Evolutionary conservation across 768 basidiomycete species (phyloP).

Genomic region (Suillus luteus): DNA sequence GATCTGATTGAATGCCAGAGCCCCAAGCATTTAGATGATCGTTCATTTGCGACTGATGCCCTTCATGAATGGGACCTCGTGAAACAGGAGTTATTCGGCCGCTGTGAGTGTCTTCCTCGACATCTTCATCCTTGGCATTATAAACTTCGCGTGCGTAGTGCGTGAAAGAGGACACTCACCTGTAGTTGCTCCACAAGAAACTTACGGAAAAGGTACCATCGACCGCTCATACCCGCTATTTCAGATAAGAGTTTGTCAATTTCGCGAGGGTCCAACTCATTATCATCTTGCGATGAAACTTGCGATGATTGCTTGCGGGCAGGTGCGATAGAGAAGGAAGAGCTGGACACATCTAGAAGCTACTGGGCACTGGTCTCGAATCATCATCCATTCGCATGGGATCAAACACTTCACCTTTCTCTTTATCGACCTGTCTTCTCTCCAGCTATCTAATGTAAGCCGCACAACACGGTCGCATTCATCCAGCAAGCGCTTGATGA

Average conservation of each 20-base stretch:
- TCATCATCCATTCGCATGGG: not conserved
- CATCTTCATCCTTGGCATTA: conserved; percentile 13
- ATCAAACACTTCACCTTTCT: conserved; percentile 57
- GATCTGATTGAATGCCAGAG: conserved; percentile 8
- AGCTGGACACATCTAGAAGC: conserved; percentile 51
- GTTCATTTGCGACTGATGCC: not conserved
- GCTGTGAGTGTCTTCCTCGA: conserved; percentile 12
- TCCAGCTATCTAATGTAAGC: conserved; percentile 80
- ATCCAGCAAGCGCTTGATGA: conserved; percentile 72
- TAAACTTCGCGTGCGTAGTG: conserved; percentile 15
- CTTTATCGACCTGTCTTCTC: conserved; percentile 83
- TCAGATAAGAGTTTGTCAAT: conserved; percentile 91
- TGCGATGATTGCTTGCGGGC: conserved; percentile 36
- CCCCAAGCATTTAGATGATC: not conserved
- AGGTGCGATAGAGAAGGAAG: conserved; percentile 34
- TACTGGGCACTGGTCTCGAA: conserved; percentile 22
- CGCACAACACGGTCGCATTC: conserved; percentile 88
- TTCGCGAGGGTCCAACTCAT: conserved; percentile 82
- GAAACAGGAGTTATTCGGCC: conserved; percentile 2
- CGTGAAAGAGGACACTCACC: conserved; percentile 39
- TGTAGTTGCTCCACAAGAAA: conserved; percentile 78
- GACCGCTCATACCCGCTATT: conserved; percentile 82
- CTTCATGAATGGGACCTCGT: not conserved
- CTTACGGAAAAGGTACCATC: conserved; percentile 90
- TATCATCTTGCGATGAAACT: conserved; percentile 40